Evolutionary conservation across 1,284 basidiomycete genomes (phyloP), one percentile per base, ranked within the genome.

Genomic region (Melampsora larici-populina): DNA sequence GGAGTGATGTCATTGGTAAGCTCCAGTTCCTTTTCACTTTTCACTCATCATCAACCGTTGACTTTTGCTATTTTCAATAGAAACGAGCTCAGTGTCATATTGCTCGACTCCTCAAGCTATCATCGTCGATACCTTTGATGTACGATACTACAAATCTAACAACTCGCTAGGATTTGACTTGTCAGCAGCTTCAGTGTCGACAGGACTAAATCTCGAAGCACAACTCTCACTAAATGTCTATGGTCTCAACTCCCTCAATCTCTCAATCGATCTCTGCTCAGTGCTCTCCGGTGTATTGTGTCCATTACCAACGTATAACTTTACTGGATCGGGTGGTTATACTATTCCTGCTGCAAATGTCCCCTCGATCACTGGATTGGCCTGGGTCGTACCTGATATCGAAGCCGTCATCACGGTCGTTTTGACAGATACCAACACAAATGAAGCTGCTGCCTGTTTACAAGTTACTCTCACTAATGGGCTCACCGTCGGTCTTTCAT

Each of bases 401-500:
- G 83, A 84, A 77, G 83, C 82, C 8, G 81, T 83, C 1, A 82
- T 81, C 4, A 82, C 82, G 26, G 80, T 84, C 24, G 64, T 81
- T 43, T 79, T 84, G 17, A 79, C 69, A 3, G 80, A 83, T 43
- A 65, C 80, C 62, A 78, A 78, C 58, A 73, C 77, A n/a, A 78
- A 66, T 21, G 17, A 40, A 11, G 78, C 81, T n/a, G 81, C 81
- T 7, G 82, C 81, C 33, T 84, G 83, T 65, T 79, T 83, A 1
- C 83, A 83, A 79, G 79, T 82, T 21, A 82, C 82, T 6, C 81
- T 84, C 29, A 80, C 81, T 68, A 84, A 84, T 78, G 82, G 83
- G n/a, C 82, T 81, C 78, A 83, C 83, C n/a, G 81, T 81, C 9
- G 78, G 80, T 31, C 80, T 81, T 74, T 71, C 73, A 13, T 80